Evolutionary conservation across 2,329 filamentous ascomycete species (phyloP), one percentile per base, ranked within the genome.

Genomic region (Lecanicillium sp.): DNA sequence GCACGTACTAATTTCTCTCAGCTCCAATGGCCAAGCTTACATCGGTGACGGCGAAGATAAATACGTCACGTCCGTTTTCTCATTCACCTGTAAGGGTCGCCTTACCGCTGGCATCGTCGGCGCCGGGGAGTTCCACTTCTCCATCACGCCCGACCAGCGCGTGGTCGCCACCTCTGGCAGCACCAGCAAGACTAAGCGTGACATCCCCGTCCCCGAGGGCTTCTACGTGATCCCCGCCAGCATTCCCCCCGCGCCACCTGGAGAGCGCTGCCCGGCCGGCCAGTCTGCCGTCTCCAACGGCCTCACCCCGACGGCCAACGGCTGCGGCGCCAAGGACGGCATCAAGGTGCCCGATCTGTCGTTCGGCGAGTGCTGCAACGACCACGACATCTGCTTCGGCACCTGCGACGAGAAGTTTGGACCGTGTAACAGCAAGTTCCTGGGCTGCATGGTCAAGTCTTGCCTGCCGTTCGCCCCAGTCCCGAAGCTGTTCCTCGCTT

Each of bases 331-430:
- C 27, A 40, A 47, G 36, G 44, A 40, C 36, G 44, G 44, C 36
- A 39, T 47, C 36, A 40, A 40, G 15, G 27, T 47, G 15, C 44
- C 44, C 10, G 14, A 47, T 36, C 27, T 47, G 20, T 40, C 36
- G 3, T 47, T 47, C 33, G 44, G 44, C 27, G n/a, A 47, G 44
- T 47, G 44, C 44, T 47, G 44, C 44, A 15, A 47, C 44, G 20
- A 15, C 36, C 44, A 47, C 36, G 44, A 47, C 5, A 33, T 47
- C 5, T 47, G 44, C 44, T 47, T 9, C 27, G 44, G 44, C 27
- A 47, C 44, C 10, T 47, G 44, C 36, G 24, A 9, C n/a, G 36
- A 47, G 44, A 11, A 40, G 44, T 47, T 47, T 40, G 8, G 20
- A n/a, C 36, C 44, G 9, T 47, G 44, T 36, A 47, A 47, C 29